These are phyloP conservation scores for Erodium trifolium DNA, from an alignment of 441 rosid species.

Conservation along the genomic window DNA sequence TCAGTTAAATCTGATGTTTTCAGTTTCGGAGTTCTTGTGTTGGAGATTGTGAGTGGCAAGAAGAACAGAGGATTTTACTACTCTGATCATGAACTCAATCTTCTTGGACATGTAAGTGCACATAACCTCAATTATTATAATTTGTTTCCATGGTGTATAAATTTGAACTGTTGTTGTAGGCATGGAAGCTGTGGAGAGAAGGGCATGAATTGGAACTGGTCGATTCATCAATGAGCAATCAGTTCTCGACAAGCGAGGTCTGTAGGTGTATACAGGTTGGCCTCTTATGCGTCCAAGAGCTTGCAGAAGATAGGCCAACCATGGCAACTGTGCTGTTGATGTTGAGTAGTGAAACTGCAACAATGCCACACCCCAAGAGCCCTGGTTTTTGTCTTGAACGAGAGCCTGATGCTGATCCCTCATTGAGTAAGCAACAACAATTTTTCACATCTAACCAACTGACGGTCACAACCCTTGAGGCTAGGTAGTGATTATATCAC, in stretches of 20 bases:
- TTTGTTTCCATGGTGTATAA: too few relatives aligned
- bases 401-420: constrained; percentile 45
- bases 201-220: constrained; percentile 24
- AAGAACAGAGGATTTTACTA: constrained; percentile 28
- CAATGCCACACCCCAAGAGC: constrained; percentile 43
- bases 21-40: constrained; percentile 39
- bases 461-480: constrained; percentile 56
- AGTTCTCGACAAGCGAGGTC: constrained; percentile 19
- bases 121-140: too few relatives aligned
- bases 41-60: constrained; percentile 23
- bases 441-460: constrained; percentile 65
- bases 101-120: constrained; percentile 19
- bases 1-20: constrained; percentile 50
- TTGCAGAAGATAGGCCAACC: constrained; percentile 53
- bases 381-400: constrained; percentile 38
- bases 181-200: constrained; percentile 45
- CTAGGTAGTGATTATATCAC: constrained; percentile 31
- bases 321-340: constrained; percentile 56
- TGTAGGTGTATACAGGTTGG: constrained; percentile 38
- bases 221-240: constrained; percentile 22
- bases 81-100: constrained; percentile 21
- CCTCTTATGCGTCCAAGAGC: constrained; percentile 52
- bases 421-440: constrained; percentile 47
- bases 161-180: constrained; percentile 18
- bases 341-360: constrained; percentile 56